Percentiles rank a stretch among this genome's conserved stretches.
phyloP scores from a whole-genome alignment of 2,329 filamentous ascomycete genomes.

The Colletotrichum tabaci region DNA sequence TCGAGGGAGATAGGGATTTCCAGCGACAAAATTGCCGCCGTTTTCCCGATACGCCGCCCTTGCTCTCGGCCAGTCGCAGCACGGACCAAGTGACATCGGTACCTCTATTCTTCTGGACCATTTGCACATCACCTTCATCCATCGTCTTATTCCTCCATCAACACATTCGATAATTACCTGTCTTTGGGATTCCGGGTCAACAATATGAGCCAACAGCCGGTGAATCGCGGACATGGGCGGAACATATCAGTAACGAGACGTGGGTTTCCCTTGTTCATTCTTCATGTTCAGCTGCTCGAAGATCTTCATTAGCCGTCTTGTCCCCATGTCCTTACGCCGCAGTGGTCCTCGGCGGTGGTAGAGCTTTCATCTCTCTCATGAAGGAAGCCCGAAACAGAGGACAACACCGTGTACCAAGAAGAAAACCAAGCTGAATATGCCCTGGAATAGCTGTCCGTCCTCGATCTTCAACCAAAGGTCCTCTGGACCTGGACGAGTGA shows the following conservation, averaged over 20 bases:
- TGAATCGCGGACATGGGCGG: slow-evolving; percentile 37
- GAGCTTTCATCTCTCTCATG: background rate
- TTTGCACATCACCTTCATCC: background rate
- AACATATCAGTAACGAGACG: slow-evolving; percentile 40
- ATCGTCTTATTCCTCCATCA: background rate
- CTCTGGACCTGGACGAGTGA: slow-evolving; percentile 83
- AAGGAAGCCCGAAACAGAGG: background rate
- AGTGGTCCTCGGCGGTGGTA: background rate
- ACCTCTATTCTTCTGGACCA: background rate
- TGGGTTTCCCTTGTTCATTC: slow-evolving; percentile 1
- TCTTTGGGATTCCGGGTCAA: background rate
- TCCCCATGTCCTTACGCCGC: background rate
- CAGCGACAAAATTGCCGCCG: background rate
- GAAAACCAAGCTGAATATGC: background rate
- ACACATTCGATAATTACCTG: background rate
- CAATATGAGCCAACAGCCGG: slow-evolving; percentile 31
- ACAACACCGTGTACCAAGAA: background rate
- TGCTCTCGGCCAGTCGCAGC: background rate
- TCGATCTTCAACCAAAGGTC: slow-evolving; percentile 81
- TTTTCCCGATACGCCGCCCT: background rate
- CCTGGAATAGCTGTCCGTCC: slow-evolving; percentile 66
- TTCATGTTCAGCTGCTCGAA: no score
- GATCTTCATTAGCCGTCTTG: background rate
- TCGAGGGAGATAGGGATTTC: background rate
- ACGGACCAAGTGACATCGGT: slow-evolving; percentile 15